These are phyloP conservation scores for Pelargonium fulgidum DNA, from an alignment of 441 rosid species.

Conservation along the genomic window DNA sequence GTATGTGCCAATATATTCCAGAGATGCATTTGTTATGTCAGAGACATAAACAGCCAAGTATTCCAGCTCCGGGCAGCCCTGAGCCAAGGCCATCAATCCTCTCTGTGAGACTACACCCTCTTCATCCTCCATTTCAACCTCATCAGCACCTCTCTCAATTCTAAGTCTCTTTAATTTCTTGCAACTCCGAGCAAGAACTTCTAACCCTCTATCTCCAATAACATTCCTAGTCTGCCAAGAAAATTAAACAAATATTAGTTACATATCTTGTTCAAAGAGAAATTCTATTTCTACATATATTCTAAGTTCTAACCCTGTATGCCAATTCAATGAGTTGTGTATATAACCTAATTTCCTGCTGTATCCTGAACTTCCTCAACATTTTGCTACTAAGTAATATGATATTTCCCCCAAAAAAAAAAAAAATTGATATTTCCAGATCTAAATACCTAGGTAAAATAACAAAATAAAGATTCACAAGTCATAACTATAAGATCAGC, in stretches of 20 bases:
- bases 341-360: neutral
- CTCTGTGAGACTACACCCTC: slow-evolving; percentile 75
- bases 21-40: slow-evolving; percentile 69
- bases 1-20: slow-evolving; percentile 57
- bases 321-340: neutral
- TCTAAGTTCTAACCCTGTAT: neutral
- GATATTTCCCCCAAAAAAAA: too few relatives aligned
- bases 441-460: slow-evolving; percentile 10
- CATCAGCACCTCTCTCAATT: slow-evolving; percentile 89
- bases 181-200: slow-evolving; percentile 66
- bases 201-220: slow-evolving; percentile 86
- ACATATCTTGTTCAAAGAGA: neutral
- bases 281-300: too few relatives aligned
- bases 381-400: neutral
- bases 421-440: too few relatives aligned
- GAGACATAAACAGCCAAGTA: slow-evolving; percentile 81
- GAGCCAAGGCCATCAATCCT: slow-evolving; percentile 73
- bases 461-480: neutral
- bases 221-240: slow-evolving; percentile 77
- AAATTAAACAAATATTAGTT: slow-evolving; percentile 7
- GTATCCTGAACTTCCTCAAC: neutral
- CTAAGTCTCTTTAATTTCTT: slow-evolving; percentile 69
- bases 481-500: neutral
- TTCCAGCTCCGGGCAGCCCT: slow-evolving; percentile 72
- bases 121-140: slow-evolving; percentile 75